Evolutionary conservation across 768 basidiomycete genomes (phyloP).

Genomic region (Calocybe indica): DNA sequence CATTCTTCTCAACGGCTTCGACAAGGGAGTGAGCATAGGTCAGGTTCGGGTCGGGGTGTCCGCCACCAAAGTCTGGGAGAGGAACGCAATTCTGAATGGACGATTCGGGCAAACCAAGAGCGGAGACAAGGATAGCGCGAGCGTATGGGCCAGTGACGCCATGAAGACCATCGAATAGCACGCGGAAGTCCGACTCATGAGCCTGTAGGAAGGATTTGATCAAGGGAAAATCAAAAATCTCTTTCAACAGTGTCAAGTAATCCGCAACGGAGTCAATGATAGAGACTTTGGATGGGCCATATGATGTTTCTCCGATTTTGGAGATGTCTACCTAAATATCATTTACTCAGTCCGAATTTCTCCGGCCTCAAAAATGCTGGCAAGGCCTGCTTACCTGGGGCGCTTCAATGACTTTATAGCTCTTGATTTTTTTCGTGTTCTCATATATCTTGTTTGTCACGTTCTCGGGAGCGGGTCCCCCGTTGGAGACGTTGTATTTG

Average conservation of each 20-base stretch:
- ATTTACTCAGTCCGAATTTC: background rate
- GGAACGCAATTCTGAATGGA: slow-evolving; percentile 90
- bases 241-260: slow-evolving; percentile 77
- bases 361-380: background rate
- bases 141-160: slow-evolving; percentile 99
- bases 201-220: slow-evolving; percentile 83
- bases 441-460: slow-evolving; percentile 96
- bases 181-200: slow-evolving; percentile 64
- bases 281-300: slow-evolving; percentile 79
- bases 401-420: slow-evolving; percentile 81
- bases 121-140: slow-evolving; percentile 75
- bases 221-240: slow-evolving; percentile 90
- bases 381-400: slow-evolving; percentile 49
- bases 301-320: slow-evolving; percentile 70
- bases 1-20: slow-evolving; percentile 79
- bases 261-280: slow-evolving; percentile 94
- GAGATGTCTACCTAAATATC: slow-evolving; percentile 68
- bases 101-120: slow-evolving; percentile 71
- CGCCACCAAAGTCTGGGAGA: slow-evolving; percentile 93
- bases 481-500: slow-evolving; percentile 98
- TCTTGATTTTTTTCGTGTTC: slow-evolving; percentile 79
- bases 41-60: slow-evolving; percentile 97
- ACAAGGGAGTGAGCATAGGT: slow-evolving; percentile 96
- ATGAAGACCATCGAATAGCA: slow-evolving; percentile 93
- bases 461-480: slow-evolving; percentile 94